A percentile compares a stretch with the other conserved stretches of the same genome.
Evolutionary conservation across 2,329 filamentous ascomycete species (phyloP).

Genomic region (Ceratocystis destructans): DNA sequence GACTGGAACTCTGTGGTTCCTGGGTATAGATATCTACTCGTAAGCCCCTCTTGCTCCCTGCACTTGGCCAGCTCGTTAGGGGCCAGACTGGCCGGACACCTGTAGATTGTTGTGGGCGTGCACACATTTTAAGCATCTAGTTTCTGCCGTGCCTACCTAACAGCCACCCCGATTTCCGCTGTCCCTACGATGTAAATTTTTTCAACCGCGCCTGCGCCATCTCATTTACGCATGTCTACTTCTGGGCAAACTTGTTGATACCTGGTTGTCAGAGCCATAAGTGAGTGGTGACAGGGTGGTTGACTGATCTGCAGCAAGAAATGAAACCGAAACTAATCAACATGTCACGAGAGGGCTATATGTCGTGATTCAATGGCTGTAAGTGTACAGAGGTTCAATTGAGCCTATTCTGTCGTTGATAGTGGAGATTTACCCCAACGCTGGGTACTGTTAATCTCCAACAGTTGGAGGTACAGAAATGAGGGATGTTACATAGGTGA

Average conservation of each 20-base stretch:
- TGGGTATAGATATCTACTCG: not conserved
- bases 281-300: not conserved
- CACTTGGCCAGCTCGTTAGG: not conserved
- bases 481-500: not conserved
- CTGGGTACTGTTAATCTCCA: not conserved
- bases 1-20: not conserved
- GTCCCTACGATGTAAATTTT: not conserved
- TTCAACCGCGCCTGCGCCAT: not conserved
- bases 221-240: not conserved
- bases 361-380: not conserved
- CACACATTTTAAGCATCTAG: not conserved
- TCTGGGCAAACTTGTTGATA: not conserved
- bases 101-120: not conserved
- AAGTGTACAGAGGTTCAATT: slow-evolving; percentile 7
- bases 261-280: not conserved
- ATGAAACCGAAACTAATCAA: not conserved
- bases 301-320: not conserved
- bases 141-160: not conserved
- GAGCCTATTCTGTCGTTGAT: slow-evolving; percentile 5
- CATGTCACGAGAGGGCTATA: not conserved
- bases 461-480: not conserved
- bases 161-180: not conserved
- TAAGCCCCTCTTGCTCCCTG: not conserved
- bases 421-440: not conserved
- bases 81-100: not conserved